Evolutionary conservation across 306 rosid species (phyloP), one percentile per base, ranked within the genome.

Genomic region (Herpetospermum pedunculosum): DNA sequence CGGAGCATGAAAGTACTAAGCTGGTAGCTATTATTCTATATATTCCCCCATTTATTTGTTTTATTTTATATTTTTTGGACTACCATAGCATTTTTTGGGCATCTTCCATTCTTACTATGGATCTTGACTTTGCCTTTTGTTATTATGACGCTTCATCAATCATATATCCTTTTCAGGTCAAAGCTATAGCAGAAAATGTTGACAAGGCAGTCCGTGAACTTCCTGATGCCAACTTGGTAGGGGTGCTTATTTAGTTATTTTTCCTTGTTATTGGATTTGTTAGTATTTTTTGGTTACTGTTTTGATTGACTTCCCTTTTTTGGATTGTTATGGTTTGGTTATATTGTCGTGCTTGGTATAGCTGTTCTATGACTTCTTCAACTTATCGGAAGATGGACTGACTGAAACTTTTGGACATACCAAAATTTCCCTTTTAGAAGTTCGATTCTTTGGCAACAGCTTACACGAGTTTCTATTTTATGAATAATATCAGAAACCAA

Each of bases 141-240:
- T 67, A 40, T 40, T 15, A 6, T 13, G 72, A 2, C 23, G 72
- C 35, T 67, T 25, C 52, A 40, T 40, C 28, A 41, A 67, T 41
- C 32, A 67, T 40, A 67, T 15, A 40, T 43, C 2, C 8, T 47
- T 76, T 65, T 76, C 80, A 94, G 98, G 98, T 89, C 44, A 94
- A 88, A 91, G 88, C 90, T 65, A 89, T 96, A 0, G 98, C 98
- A 62, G 92, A 75, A 84, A 91, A 87, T 85, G 96, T 94, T 76
- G 82, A 85, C 70, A 93, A 76, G 74, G 98, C 97, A 83, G 98
- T 94, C 38, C 84, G 97, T 68, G 98, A 94, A 83, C 98, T 94
- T 86, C 98, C 98, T 32, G 97, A 91, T 84, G 97, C 98, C 82
- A 94, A 94, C 81, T 89, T 74, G 98, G 98, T 94, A 94, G 87